These are phyloP conservation scores for Sugiyamaella novakii DNA, from an alignment of 1,139 yeast species.

Conservation along the genomic window DNA sequence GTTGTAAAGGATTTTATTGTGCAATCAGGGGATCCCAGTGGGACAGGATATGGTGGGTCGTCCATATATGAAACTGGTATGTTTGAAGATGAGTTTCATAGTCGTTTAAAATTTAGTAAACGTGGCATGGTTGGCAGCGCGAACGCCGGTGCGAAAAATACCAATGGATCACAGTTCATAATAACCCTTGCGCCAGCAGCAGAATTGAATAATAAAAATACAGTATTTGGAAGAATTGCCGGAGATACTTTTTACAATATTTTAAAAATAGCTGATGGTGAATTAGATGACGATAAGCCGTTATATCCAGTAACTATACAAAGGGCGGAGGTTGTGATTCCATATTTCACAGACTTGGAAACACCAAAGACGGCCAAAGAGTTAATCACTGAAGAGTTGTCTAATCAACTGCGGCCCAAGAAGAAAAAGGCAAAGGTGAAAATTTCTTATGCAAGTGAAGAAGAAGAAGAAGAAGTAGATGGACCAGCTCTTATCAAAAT, in stretches of 20 bases:
- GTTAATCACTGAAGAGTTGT: no score
- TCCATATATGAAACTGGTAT: constrained; percentile 35
- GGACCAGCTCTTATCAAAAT: constrained; percentile 45
- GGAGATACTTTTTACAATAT: constrained; percentile 63
- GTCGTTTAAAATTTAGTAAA: constrained; percentile 54
- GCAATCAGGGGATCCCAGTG: constrained; percentile 47
- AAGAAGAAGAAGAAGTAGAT: constrained; percentile 42
- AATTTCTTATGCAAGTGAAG: constrained; percentile 34
- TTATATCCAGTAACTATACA: constrained; percentile 55
- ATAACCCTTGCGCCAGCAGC: constrained; percentile 53
- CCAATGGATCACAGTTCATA: constrained; percentile 54
- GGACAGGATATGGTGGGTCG: constrained; percentile 41
- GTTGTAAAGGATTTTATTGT: constrained; percentile 46
- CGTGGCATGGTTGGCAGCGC: constrained; percentile 63
- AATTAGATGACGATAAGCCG: constrained; percentile 50
- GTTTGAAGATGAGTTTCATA: constrained; percentile 54
- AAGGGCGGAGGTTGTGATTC: constrained; percentile 48
- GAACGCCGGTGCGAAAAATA: constrained; percentile 39
- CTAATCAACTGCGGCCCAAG: constrained; percentile 7
- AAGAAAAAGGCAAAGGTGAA: constrained; percentile 29
- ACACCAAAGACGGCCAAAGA: neutral
- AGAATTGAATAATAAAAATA: constrained; percentile 50
- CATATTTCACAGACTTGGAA: constrained; percentile 54
- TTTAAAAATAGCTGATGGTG: constrained; percentile 55
- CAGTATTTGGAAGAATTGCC: constrained; percentile 63